Conservation (phyloP, 2,329 filamentous ascomycete genomes). For the Parastagonospora nodorum region DNA sequence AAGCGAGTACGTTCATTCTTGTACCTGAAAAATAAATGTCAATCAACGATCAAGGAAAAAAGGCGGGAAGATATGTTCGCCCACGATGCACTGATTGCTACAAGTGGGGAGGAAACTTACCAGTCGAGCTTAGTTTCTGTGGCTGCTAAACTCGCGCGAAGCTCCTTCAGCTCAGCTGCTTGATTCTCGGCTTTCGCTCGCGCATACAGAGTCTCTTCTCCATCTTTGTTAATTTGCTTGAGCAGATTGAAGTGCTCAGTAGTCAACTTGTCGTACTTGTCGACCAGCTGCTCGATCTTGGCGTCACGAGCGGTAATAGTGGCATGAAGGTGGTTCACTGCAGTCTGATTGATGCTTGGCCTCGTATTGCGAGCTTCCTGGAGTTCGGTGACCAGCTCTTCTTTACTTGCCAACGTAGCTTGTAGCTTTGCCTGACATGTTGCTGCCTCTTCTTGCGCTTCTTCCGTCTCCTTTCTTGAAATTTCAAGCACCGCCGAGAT, state of each 20-base stretch:
- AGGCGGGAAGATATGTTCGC: neutral
- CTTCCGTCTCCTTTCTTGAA: neutral
- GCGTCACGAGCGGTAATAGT: neutral
- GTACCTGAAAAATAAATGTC: neutral
- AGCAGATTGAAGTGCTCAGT: neutral
- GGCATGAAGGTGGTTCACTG: neutral
- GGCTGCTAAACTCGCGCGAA: neutral
- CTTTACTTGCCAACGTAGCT: neutral
- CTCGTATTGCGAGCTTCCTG: neutral
- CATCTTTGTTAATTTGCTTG: neutral
- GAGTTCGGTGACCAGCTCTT: neutral
- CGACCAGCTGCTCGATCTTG: neutral
- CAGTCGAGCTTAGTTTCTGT: neutral
- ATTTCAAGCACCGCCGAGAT: neutral
- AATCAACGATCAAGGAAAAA: neutral
- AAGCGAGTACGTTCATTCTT: neutral
- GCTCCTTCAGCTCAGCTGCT: neutral
- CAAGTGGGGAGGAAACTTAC: neutral
- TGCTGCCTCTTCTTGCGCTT: neutral
- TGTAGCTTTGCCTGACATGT: neutral
- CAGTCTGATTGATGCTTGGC: neutral
- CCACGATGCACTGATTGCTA: neutral
- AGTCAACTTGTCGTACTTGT: neutral
- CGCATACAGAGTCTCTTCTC: neutral
- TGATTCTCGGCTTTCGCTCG: neutral